A percentile compares a stretch with the other conserved stretches of the same genome.
These are phyloP conservation scores for Trametes sp. DNA, from an alignment of 1,284 basidiomycete genomes.

Conservation along the genomic window DNA sequence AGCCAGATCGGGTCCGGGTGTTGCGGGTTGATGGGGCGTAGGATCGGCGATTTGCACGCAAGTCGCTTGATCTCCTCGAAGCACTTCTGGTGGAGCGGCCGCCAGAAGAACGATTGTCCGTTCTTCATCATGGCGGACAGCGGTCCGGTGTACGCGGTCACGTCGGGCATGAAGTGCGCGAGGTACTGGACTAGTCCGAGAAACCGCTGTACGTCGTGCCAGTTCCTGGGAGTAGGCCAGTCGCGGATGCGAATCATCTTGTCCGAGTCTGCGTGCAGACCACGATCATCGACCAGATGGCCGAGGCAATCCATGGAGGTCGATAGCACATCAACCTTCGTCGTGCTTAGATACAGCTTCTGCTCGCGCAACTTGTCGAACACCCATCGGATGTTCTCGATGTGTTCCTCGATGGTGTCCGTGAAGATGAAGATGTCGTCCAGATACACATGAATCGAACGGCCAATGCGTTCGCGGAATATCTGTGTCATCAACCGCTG, in stretches of 20 bases:
- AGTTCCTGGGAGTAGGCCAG: constrained; percentile 38
- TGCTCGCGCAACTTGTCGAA: constrained; percentile 31
- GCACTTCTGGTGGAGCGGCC: constrained; percentile 44
- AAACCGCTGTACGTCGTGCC: constrained; percentile 48
- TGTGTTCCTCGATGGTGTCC: constrained; percentile 37
- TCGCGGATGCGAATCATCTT: constrained; percentile 35
- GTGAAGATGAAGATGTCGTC: constrained; percentile 47
- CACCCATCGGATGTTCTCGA: constrained; percentile 35
- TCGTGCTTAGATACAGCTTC: constrained; percentile 35
- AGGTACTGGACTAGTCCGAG: constrained; percentile 50
- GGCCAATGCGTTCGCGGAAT: constrained; percentile 39
- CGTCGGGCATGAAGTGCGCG: constrained; percentile 46
- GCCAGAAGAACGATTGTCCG: constrained; percentile 29
- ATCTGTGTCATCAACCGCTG: constrained; percentile 44
- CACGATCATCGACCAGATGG: constrained; percentile 39
- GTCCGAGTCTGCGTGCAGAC: constrained; percentile 37
- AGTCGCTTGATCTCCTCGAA: constrained; percentile 46
- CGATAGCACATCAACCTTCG: constrained; percentile 36
- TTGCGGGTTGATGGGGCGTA: constrained; percentile 43
- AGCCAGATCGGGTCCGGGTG: constrained; percentile 48
- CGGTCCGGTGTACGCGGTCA: constrained; percentile 41
- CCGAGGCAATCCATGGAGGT: constrained; percentile 39
- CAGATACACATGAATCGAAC: constrained; percentile 43
- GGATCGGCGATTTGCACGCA: constrained; percentile 40
- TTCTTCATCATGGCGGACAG: constrained; percentile 25